Evolutionary conservation across 495 filamentous ascomycete genomes (phyloP).

Genomic region (Lophiotrema nucula): DNA sequence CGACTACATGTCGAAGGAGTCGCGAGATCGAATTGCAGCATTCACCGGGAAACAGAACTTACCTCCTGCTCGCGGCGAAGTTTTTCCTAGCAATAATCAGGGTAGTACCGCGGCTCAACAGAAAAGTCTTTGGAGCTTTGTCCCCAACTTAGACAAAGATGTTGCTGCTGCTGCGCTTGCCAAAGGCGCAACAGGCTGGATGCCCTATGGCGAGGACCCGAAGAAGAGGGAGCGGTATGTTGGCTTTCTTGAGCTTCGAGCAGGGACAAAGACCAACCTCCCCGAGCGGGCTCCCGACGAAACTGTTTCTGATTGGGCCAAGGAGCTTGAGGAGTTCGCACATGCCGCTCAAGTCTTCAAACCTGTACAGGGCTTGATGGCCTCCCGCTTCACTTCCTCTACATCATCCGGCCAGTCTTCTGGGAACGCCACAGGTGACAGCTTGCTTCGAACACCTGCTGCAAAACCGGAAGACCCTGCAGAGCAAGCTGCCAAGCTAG

Average conservation of each 20-base stretch:
- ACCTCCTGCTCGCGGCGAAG: constrained; percentile 43
- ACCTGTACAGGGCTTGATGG: constrained; percentile 88
- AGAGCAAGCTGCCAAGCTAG: constrained; percentile 81
- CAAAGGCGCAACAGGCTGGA: constrained; percentile 69
- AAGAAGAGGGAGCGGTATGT: constrained; percentile 76
- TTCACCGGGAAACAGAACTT: constrained; percentile 74
- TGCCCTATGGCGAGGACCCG: constrained; percentile 83
- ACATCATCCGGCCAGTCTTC: constrained; percentile 48
- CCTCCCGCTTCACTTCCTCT: constrained; percentile 83
- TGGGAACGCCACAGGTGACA: constrained; percentile 18
- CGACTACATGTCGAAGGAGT: constrained; percentile 81
- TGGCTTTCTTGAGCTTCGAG: constrained; percentile 73
- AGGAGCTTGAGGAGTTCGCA: constrained; percentile 82
- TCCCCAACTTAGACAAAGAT: constrained; percentile 73
- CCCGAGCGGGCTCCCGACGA: constrained; percentile 58
- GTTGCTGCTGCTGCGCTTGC: constrained; percentile 73
- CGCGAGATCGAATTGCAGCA: constrained; percentile 72
- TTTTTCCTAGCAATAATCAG: background rate
- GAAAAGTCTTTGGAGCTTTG: constrained; percentile 59
- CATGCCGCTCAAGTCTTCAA: constrained; percentile 90
- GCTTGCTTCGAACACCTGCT: constrained; percentile 53
- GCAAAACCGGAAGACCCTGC: constrained; percentile 74
- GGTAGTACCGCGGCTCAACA: constrained; percentile 17
- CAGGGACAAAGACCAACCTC: constrained; percentile 59
- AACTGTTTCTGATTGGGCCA: constrained; percentile 70